phyloP scores from a whole-genome alignment of 108 stramenopile species.

The Cyclotella kingstonii region DNA sequence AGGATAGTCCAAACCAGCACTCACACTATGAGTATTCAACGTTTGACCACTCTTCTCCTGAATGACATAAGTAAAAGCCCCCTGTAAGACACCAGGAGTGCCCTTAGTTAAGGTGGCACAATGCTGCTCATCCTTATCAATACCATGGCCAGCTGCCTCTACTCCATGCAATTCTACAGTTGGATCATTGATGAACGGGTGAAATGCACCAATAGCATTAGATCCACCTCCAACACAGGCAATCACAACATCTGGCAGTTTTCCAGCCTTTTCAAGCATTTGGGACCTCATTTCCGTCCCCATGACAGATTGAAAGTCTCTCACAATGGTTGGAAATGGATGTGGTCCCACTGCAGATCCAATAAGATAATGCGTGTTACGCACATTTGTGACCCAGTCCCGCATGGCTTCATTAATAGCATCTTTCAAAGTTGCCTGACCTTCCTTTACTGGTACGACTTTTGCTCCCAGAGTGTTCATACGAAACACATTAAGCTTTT shows the following conservation, averaged over 20 bases:
- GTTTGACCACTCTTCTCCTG: conserved; percentile 92
- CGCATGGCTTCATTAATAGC: conserved; percentile 99
- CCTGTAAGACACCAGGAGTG: conserved; percentile 92
- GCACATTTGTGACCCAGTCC: conserved; percentile 97
- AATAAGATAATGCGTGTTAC: conserved; percentile 94
- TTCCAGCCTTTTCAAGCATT: conserved; percentile 87
- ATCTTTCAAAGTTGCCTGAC: conserved; percentile 93
- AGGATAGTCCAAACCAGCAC: conserved; percentile 96
- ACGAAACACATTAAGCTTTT: conserved; percentile 95
- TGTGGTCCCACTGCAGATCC: conserved; percentile 97
- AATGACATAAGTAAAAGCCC: conserved; percentile 90
- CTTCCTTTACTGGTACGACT: conserved; percentile 90
- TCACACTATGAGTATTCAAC: conserved; percentile 89
- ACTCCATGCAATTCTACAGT: conserved; percentile 88
- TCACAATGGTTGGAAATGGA: conserved; percentile 96
- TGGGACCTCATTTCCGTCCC: conserved; percentile 83
- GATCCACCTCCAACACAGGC: conserved; percentile 97
- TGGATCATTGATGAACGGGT: conserved; percentile 85
- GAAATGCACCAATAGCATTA: conserved; percentile 96
- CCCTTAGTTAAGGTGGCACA: conserved; percentile 92
- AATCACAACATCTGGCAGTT: conserved; percentile 89
- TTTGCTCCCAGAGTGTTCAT: conserved; percentile 97
- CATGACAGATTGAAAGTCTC: conserved; percentile 94
- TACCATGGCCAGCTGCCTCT: conserved; percentile 93
- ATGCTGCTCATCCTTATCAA: conserved; percentile 75